Evolutionary conservation across 805 yeast species (phyloP).

Genomic region (Starmerella bacillaris): DNA sequence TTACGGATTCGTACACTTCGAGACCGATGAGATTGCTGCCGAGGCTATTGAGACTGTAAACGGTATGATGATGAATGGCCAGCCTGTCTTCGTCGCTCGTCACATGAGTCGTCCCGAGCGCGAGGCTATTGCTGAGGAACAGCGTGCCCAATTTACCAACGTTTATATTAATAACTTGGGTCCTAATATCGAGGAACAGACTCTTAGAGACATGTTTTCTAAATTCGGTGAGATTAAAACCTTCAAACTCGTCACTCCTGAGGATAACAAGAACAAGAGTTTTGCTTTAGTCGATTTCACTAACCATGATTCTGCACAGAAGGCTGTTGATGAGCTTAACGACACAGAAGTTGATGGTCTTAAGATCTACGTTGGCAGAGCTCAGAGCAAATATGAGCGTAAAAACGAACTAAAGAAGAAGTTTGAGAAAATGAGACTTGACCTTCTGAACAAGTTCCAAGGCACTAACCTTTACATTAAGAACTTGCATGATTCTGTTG

Average conservation of each 20-base stretch:
- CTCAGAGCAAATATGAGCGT: constrained; percentile 98
- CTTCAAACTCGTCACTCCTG: constrained; percentile 58
- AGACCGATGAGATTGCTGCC: constrained; percentile 75
- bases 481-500: constrained; percentile 86
- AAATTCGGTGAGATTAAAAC: constrained; percentile 71
- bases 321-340: constrained; percentile 83
- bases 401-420: constrained; percentile 86
- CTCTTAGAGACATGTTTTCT: constrained; percentile 49
- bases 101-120: constrained; percentile 88
- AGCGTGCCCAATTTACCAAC: constrained; percentile 87
- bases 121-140: constrained; percentile 76
- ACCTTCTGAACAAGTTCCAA: constrained; percentile 83
- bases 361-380: constrained; percentile 88
- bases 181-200: constrained; percentile 35
- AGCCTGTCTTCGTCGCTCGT: constrained; percentile 87
- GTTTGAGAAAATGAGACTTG: constrained; percentile 80
- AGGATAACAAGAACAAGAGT: constrained; percentile 79
- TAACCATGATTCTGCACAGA: constrained; percentile 68
- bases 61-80: constrained; percentile 95
- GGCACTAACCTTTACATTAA: constrained; percentile 94
- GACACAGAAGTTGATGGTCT: constrained; percentile 66
- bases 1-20: constrained; percentile 95
- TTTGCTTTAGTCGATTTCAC: constrained; percentile 91
- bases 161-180: constrained; percentile 85
- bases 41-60: constrained; percentile 93